These are phyloP conservation scores for Medicago truncatula DNA, from an alignment of 306 rosid species.

Conservation along the genomic window MtrunA17r5.0-ANR NC_053045.1:52400501-52401000, in stretches of 20 bases:
- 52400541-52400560: slow-evolving; percentile 62
- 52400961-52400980: slow-evolving; percentile 92
- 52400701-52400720: too few relatives aligned
- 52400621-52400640: slow-evolving; percentile 58
- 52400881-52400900: slow-evolving; percentile 90
- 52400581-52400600: slow-evolving; percentile 94
- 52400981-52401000: slow-evolving; percentile 76
- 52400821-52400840: slow-evolving; percentile 55
- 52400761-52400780: too few relatives aligned
- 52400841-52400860: slow-evolving; percentile 79
- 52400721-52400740: too few relatives aligned
- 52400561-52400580: slow-evolving; percentile 86
- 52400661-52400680: not conserved
- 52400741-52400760: too few relatives aligned
- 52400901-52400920: slow-evolving; percentile 84
- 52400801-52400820: not conserved
- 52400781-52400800: too few relatives aligned
- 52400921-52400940: slow-evolving; percentile 96
- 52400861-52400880: slow-evolving; percentile 97
- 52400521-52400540: slow-evolving; percentile 95
- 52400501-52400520: slow-evolving; percentile 97
- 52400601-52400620: slow-evolving; percentile 64
- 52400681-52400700: not conserved
- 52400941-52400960: slow-evolving; percentile 84
- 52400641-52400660: slow-evolving; percentile 24